Evolutionary conservation across 2,329 filamentous ascomycete genomes (phyloP), one percentile per base, ranked within the genome.

Genomic region (Huntiella bhutanensis): DNA sequence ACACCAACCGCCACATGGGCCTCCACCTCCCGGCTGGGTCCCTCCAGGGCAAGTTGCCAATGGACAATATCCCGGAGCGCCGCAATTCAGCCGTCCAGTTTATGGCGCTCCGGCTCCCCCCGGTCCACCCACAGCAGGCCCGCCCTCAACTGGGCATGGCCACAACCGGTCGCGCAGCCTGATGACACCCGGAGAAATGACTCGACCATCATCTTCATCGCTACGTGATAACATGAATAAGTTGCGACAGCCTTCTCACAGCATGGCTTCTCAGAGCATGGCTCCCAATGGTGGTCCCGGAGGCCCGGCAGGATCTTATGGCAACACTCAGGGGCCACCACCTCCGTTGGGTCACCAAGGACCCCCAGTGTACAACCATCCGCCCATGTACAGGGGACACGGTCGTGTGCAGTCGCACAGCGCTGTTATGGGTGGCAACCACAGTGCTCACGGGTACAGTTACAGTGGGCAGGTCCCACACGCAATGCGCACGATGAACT

Each of bases 151-250:
- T 7, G 10, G 13, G 4, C 48, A 49, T 13, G 40, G 48, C 13
- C 48, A 49, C 28, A 49, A 43, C 35, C 48, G 48, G 4, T 37
- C 48, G 17, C 19, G 48, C 4, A 49, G 48, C 13, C 16, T 49
- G 8, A 49, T 49, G 48, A 49, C 43, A 3, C 48, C 48, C 12
- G 48, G 40, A 3, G 48, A 49, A 36, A 49, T 49, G n/a, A 46
- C 44, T 2, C 34, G 48, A 6, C 48, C 48, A 3, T 39, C n/a
- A 10, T 35, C 44, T 12, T 34, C 48, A 17, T 45, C 45, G 15
- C 35, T 46, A 10, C 48, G 48, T n/a, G 48, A 49, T 12, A 49
- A 43, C 28, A 46, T 43, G 32, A 45, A 49, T 13, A 33, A 40
- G 16, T 17, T 46, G 19, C 38, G 48, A 16, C 48, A 45, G 39